A percentile compares a stretch with the other conserved stretches of the same genome.
These are phyloP conservation scores for Phytopythium litorale DNA, from an alignment of 352 stramenopile species.

Conservation along the genomic window DNA sequence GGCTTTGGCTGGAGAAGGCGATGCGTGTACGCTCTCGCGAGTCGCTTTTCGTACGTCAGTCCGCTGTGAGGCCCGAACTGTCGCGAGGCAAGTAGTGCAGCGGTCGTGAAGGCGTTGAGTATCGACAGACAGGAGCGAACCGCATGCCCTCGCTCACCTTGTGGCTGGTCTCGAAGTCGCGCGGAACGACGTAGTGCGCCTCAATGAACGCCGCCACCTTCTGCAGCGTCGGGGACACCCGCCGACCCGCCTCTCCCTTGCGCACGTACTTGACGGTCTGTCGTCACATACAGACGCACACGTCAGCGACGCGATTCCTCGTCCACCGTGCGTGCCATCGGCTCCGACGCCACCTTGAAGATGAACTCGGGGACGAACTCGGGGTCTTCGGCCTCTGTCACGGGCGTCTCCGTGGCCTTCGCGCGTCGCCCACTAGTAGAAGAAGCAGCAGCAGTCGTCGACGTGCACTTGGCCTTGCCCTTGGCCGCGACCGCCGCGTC, in stretches of 20 bases:
- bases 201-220: constrained; percentile 46
- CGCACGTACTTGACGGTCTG: constrained; percentile 55
- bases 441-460: too few relatives aligned
- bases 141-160: constrained; percentile 21
- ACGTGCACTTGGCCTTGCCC: neutral
- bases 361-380: constrained; percentile 52
- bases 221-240: constrained; percentile 29
- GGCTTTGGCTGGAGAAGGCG: constrained; percentile 33
- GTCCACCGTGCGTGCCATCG: neutral
- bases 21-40: constrained; percentile 57
- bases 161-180: constrained; percentile 42
- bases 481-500: constrained; percentile 9
- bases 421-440: neutral
- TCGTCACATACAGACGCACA: neutral
- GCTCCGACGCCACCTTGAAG: constrained; percentile 26
- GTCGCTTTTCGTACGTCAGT: constrained; percentile 47
- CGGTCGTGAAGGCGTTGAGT: too few relatives aligned
- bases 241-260: constrained; percentile 22
- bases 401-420: neutral
- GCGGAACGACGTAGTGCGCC: constrained; percentile 41
- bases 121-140: too few relatives aligned
- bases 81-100: neutral
- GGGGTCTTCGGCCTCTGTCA: constrained; percentile 16
- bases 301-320: neutral
- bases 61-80: constrained; percentile 64